phyloP scores from a whole-genome alignment of 192 early-diverging fungal genomes.

The Coemansia sp. region DNA sequence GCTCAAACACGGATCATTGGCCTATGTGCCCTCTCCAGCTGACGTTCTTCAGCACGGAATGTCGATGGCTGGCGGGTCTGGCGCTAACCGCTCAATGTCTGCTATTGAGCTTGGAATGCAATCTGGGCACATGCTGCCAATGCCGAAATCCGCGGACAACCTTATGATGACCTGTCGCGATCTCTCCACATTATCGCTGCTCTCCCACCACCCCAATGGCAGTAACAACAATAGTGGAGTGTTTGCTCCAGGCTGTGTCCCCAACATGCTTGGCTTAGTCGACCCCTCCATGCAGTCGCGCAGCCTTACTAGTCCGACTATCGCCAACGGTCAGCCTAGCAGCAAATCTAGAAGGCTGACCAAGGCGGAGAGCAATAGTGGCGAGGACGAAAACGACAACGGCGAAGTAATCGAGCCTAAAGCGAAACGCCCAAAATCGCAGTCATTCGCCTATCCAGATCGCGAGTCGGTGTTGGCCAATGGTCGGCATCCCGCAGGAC shows the following conservation, averaged over 20 bases:
- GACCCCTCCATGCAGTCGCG: background rate
- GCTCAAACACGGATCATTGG: background rate
- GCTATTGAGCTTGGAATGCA: constrained; percentile 9
- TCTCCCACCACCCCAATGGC: constrained; percentile 17
- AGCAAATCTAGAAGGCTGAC: constrained; percentile 2
- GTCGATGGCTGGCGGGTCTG: background rate
- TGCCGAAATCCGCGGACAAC: constrained; percentile 3
- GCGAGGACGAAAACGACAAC: background rate
- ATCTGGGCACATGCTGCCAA: background rate
- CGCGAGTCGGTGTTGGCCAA: background rate
- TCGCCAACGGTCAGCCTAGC: constrained; percentile 2
- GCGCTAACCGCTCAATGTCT: constrained; percentile 3
- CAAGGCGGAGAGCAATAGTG: background rate
- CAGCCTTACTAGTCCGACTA: background rate
- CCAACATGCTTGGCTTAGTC: constrained; percentile 19
- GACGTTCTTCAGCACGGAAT: background rate
- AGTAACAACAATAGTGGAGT: background rate
- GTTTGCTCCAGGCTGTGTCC: constrained; percentile 12
- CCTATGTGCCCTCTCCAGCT: background rate
- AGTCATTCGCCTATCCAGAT: constrained; percentile 15
- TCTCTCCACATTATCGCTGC: constrained; percentile 34
- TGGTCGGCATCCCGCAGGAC: background rate
- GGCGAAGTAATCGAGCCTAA: constrained; percentile 13
- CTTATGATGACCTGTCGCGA: constrained; percentile 28
- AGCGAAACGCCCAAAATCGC: constrained; percentile 38